Evolutionary conservation across 2,329 filamentous ascomycete genomes (phyloP).

Genomic region (Tolypocladium tundrense): DNA sequence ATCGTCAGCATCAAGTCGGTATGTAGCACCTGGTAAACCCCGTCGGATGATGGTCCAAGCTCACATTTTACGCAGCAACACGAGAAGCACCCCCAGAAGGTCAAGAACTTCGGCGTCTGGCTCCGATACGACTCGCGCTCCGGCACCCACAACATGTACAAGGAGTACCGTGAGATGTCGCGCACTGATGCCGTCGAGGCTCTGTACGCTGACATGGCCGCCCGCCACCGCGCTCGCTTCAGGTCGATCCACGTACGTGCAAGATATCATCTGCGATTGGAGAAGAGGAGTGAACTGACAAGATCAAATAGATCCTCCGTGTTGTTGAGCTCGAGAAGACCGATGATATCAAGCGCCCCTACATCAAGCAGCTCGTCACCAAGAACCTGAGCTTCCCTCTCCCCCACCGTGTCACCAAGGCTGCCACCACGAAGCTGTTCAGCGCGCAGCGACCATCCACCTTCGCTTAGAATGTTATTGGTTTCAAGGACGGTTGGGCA

Average conservation of each 20-base stretch:
- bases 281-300: conserved; percentile 2
- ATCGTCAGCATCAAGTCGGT: conserved; percentile 96
- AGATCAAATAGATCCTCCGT: conserved; percentile 69
- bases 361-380: conserved; percentile 96
- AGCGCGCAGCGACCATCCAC: conserved; percentile 87
- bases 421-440: conserved; percentile 82
- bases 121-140: conserved; percentile 99
- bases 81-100: conserved; percentile 98
- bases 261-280: not conserved
- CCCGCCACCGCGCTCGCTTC: conserved; percentile 93
- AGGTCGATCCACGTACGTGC: conserved; percentile 90
- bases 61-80: conserved; percentile 53
- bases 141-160: conserved; percentile 99
- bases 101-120: conserved; percentile 99
- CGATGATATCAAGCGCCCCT: conserved; percentile 92
- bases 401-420: conserved; percentile 86
- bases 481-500: conserved; percentile 40
- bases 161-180: conserved; percentile 99
- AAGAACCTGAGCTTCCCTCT: conserved; percentile 98
- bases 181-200: conserved; percentile 90
- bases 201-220: conserved; percentile 99
- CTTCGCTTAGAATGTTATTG: conserved; percentile 75
- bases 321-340: conserved; percentile 94
- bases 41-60: not conserved
- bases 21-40: conserved; percentile 17